Conservation (phyloP, 2,329 filamentous ascomycete species). For the Lecanicillium sp. region DNA sequence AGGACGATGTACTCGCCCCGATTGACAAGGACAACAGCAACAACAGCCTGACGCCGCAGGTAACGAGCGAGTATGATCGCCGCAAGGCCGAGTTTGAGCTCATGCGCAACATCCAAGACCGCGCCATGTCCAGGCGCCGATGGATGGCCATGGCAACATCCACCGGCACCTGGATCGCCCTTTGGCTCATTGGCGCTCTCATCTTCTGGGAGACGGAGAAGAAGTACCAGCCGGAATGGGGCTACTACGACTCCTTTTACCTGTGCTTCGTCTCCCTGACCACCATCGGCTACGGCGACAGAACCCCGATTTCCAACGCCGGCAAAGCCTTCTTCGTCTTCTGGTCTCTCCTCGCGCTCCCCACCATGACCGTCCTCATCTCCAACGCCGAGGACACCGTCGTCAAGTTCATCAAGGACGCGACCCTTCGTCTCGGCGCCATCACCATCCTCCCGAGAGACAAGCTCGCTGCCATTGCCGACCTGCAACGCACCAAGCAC, state of each 20-base stretch:
- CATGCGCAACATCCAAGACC: constrained; percentile 72
- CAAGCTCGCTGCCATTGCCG: constrained; percentile 26
- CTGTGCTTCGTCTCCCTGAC: constrained; percentile 78
- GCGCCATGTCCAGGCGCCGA: constrained; percentile 56
- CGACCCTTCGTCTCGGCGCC: constrained; percentile 48
- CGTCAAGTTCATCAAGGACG: constrained; percentile 52
- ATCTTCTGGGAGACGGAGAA: constrained; percentile 56
- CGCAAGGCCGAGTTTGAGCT: constrained; percentile 65
- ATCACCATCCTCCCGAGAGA: constrained; percentile 56
- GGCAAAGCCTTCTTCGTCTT: constrained; percentile 88
- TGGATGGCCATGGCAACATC: constrained; percentile 71
- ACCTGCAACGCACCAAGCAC: constrained; percentile 34
- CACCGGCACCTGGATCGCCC: constrained; percentile 55
- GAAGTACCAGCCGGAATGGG: constrained; percentile 48
- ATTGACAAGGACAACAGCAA: constrained; percentile 20
- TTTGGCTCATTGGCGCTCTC: constrained; percentile 76
- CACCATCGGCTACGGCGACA: constrained; percentile 83
- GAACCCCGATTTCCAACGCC: constrained; percentile 66
- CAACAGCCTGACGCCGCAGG: constrained; percentile 5
- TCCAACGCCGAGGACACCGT: constrained; percentile 80
- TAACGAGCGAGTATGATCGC: constrained; percentile 43
- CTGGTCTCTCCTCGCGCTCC: constrained; percentile 79
- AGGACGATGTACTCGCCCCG: constrained; percentile 42
- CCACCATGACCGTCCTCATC: constrained; percentile 81
- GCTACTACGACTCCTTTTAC: constrained; percentile 76